These are phyloP conservation scores for Arthrinium puccinioides DNA, from an alignment of 2,329 filamentous ascomycete genomes.

Conservation along the genomic window DNA sequence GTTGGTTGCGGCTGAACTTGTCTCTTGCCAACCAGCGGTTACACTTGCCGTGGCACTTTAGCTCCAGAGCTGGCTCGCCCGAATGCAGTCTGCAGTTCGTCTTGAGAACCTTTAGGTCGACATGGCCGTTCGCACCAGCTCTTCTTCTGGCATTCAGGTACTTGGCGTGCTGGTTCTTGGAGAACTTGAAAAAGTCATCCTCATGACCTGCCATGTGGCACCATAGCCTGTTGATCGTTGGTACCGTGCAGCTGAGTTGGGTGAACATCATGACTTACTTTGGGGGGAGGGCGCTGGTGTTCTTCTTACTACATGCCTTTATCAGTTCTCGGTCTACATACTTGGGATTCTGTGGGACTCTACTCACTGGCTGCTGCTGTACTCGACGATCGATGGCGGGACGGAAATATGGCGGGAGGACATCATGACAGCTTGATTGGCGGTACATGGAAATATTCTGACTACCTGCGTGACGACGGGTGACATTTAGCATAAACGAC, in stretches of 20 bases:
- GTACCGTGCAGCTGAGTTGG: slow-evolving; percentile 31
- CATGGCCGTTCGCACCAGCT: slow-evolving; percentile 1
- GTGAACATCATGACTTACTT: too few relatives aligned
- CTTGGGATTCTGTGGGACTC: too few relatives aligned
- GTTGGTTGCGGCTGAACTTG: slow-evolving; percentile 26
- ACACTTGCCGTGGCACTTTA: slow-evolving; percentile 26
- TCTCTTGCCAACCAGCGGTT: slow-evolving; percentile 13
- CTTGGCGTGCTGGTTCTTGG: slow-evolving; percentile 19
- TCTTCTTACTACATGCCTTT: too few relatives aligned
- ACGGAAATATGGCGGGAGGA: too few relatives aligned
- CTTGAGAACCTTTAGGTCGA: slow-evolving; percentile 13
- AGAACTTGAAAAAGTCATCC: slow-evolving; percentile 18
- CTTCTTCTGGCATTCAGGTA: slow-evolving; percentile 12
- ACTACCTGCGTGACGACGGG: too few relatives aligned
- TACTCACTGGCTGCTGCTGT: too few relatives aligned
- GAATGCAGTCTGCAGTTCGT: slow-evolving; percentile 22
- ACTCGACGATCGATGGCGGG: too few relatives aligned
- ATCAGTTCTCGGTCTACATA: too few relatives aligned
- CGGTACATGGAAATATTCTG: too few relatives aligned
- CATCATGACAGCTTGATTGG: too few relatives aligned
- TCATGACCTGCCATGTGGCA: slow-evolving; percentile 23
- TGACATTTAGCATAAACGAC: too few relatives aligned
- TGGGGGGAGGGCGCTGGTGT: too few relatives aligned
- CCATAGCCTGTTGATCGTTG: slow-evolving; percentile 25
- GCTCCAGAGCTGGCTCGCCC: slow-evolving; percentile 5